Evolutionary conservation across 177 flowering plant genomes (phyloP).

Genomic region (Tripterygium wilfordii): DNA sequence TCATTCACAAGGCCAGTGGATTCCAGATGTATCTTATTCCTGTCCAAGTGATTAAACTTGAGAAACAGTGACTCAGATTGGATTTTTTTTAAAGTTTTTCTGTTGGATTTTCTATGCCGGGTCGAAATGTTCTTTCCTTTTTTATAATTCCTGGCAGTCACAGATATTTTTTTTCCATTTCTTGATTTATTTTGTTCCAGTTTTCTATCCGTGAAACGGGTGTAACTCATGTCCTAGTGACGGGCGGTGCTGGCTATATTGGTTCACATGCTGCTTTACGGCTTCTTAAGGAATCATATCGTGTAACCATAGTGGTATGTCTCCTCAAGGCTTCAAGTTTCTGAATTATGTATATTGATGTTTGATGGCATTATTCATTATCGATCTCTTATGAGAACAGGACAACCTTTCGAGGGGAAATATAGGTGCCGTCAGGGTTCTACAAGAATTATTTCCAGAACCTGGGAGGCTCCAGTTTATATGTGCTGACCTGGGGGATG

Average conservation of each 20-base stretch:
- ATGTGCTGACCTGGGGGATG: slow-evolving; percentile 92
- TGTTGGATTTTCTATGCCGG: too few species aligned
- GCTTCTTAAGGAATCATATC: slow-evolving; percentile 72
- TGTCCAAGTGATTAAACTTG: too few species aligned
- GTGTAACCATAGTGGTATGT: slow-evolving; percentile 91
- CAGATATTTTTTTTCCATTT: not conserved
- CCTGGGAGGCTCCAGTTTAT: slow-evolving; percentile 92
- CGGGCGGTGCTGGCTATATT: slow-evolving; percentile 98
- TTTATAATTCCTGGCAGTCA: not conserved
- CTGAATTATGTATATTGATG: not conserved
- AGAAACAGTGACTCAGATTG: too few species aligned
- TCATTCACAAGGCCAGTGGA: too few species aligned
- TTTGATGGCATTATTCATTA: not conserved
- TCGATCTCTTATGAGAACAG: slow-evolving; percentile 25
- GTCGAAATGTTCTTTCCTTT: not conserved
- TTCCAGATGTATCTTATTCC: too few species aligned
- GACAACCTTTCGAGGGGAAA: slow-evolving; percentile 97
- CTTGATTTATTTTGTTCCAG: slow-evolving; percentile 26
- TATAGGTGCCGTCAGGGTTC: slow-evolving; percentile 73
- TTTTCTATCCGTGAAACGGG: slow-evolving; percentile 71
- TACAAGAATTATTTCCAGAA: slow-evolving; percentile 74
- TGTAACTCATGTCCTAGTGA: slow-evolving; percentile 84
- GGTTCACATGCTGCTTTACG: slow-evolving; percentile 95
- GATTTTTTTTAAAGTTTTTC: too few species aligned
- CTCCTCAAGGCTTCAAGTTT: not conserved